A percentile compares a stretch with the other conserved stretches of the same genome.
Conservation (phyloP, 208 protist genomes). For the Zelonia costaricensis region DNA sequence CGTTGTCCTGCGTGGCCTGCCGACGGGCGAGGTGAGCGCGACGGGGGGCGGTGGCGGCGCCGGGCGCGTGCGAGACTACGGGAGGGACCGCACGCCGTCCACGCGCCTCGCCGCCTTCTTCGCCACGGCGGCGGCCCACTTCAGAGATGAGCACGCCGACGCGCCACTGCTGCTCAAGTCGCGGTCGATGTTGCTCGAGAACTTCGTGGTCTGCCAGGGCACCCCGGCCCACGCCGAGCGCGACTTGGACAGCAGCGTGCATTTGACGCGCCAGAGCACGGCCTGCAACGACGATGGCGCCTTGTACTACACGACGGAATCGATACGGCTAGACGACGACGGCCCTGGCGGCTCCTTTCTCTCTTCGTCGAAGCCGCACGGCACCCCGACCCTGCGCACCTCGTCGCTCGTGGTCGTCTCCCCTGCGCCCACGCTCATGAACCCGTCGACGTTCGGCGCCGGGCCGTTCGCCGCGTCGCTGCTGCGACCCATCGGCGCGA, state of each 20-base stretch:
- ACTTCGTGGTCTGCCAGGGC: slow-evolving; percentile 30
- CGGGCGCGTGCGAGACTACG: neutral
- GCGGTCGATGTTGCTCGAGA: slow-evolving; percentile 29
- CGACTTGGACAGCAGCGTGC: slow-evolving; percentile 3
- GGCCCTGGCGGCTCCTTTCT: neutral
- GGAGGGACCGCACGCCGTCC: slow-evolving; percentile 6
- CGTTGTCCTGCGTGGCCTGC: slow-evolving; percentile 29
- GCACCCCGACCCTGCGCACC: neutral
- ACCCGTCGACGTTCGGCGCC: too few species aligned
- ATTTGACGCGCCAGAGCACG: neutral
- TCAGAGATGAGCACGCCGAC: slow-evolving; percentile 10
- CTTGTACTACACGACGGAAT: neutral
- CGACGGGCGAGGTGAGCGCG: slow-evolving; percentile 1
- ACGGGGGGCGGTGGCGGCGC: neutral
- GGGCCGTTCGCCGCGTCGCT: too few species aligned
- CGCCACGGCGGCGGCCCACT: neutral
- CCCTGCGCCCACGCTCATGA: too few species aligned
- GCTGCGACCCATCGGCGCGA: too few species aligned
- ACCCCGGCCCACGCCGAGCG: neutral
- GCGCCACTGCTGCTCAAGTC: slow-evolving; percentile 20
- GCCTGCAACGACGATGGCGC: neutral
- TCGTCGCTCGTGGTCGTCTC: slow-evolving; percentile 6
- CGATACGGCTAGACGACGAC: neutral
- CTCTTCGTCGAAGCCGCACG: too few species aligned
- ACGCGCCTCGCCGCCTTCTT: slow-evolving; percentile 13